Conservation (phyloP, 1,139 yeast genomes). For the Meyerozyma guilliermondii region DNA sequence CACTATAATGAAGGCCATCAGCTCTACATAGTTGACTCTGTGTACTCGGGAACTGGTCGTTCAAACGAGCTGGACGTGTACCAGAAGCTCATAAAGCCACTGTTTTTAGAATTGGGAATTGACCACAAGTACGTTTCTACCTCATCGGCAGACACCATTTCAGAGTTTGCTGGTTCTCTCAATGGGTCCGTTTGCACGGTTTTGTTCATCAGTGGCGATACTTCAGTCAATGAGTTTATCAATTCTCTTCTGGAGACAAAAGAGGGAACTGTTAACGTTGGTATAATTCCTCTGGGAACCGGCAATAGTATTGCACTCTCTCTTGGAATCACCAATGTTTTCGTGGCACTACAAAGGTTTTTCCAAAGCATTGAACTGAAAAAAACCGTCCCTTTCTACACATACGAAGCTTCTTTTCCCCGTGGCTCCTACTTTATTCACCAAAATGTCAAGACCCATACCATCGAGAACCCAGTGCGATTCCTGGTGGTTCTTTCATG, state of each 20-base stretch:
- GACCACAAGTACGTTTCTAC: conserved; percentile 39
- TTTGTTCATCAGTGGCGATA: conserved; percentile 77
- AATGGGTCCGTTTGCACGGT: conserved; percentile 31
- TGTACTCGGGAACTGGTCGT: conserved; percentile 54
- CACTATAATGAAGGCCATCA: neutral
- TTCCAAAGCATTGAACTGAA: conserved; percentile 20
- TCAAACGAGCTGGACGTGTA: conserved; percentile 34
- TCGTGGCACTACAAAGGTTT: conserved; percentile 37
- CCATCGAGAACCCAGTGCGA: conserved; percentile 20
- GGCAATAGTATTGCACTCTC: conserved; percentile 80
- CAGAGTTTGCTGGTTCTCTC: conserved; percentile 27
- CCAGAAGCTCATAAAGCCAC: conserved; percentile 36
- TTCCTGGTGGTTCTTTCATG: conserved; percentile 75
- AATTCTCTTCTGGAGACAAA: conserved; percentile 36
- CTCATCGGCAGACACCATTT: conserved; percentile 24
- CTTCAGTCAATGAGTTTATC: conserved; percentile 73
- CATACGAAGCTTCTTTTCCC: conserved; percentile 55
- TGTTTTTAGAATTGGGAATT: conserved; percentile 33
- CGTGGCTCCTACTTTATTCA: conserved; percentile 27
- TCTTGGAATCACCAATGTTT: conserved; percentile 36
- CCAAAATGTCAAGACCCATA: conserved; percentile 15
- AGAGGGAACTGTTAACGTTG: conserved; percentile 6
- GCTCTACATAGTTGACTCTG: conserved; percentile 42
- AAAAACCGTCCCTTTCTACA: conserved; percentile 36
- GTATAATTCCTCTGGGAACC: conserved; percentile 68